Evolutionary conservation across 73 alveolate genomes (phyloP).

Genomic region (Blepharisma japonicum): DNA sequence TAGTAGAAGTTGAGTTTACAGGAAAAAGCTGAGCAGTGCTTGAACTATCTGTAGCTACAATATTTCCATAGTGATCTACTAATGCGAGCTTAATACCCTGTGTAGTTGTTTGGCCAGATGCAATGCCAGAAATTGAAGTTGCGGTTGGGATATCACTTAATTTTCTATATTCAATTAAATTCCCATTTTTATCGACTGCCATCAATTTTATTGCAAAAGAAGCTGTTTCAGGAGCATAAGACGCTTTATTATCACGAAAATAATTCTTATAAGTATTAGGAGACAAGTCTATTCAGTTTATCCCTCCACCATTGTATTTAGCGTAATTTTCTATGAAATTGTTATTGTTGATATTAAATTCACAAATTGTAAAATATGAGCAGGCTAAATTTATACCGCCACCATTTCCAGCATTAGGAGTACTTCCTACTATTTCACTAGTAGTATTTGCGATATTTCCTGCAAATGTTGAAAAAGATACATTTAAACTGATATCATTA

Average conservation of each 20-base stretch:
- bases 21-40: background rate
- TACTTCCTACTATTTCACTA: too few species aligned
- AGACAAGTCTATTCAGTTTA: background rate
- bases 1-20: background rate
- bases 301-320: background rate
- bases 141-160: too few species aligned
- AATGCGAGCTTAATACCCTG: background rate
- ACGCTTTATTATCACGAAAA: background rate
- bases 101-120: background rate
- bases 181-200: background rate
- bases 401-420: too few species aligned
- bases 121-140: background rate
- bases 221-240: background rate
- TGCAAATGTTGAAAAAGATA: too few species aligned
- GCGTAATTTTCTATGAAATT: background rate
- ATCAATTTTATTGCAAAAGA: background rate
- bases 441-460: too few species aligned
- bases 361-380: background rate
- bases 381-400: too few species aligned
- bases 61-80: background rate
- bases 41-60: background rate
- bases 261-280: background rate
- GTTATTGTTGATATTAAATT: background rate
- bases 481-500: too few species aligned
- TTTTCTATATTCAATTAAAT: too few species aligned